Evolutionary conservation across 2,329 filamentous ascomycete species (phyloP).

Genomic region (Epichloe coenophiala): DNA sequence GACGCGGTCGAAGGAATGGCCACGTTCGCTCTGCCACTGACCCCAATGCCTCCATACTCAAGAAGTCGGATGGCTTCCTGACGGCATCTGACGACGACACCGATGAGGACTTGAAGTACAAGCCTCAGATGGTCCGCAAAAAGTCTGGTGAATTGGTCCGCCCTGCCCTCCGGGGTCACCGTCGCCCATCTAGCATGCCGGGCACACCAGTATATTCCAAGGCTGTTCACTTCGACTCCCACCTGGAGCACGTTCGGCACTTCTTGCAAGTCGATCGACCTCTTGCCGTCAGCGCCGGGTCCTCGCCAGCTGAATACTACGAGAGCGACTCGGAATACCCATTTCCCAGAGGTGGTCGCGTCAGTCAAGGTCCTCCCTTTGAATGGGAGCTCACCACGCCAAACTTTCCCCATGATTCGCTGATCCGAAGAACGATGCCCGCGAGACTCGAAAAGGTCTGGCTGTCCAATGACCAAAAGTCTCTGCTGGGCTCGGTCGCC

Average conservation of each 20-base stretch:
- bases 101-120: conserved; percentile 45
- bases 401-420: conserved; percentile 57
- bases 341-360: conserved; percentile 41
- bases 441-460: conserved; percentile 79
- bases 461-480: conserved; percentile 79
- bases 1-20: conserved; percentile 24
- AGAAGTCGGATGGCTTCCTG: conserved; percentile 35
- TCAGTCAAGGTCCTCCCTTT: conserved; percentile 36
- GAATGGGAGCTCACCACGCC: conserved; percentile 81
- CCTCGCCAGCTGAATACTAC: conserved; percentile 79
- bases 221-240: conserved; percentile 95
- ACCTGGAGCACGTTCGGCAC: conserved; percentile 89
- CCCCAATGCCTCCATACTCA: conserved; percentile 31
- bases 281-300: conserved; percentile 88
- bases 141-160: conserved; percentile 96
- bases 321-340: conserved; percentile 85
- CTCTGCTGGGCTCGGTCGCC: conserved; percentile 66
- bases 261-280: conserved; percentile 90
- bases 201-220: conserved; percentile 93
- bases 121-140: conserved; percentile 91
- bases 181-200: conserved; percentile 89
- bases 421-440: conserved; percentile 46
- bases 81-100: conserved; percentile 49
- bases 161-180: conserved; percentile 67
- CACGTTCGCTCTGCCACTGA: conserved; percentile 46